These are phyloP conservation scores for Backusella westeae DNA, from an alignment of 192 early-diverging fungal genomes.

Conservation along the genomic window DNA sequence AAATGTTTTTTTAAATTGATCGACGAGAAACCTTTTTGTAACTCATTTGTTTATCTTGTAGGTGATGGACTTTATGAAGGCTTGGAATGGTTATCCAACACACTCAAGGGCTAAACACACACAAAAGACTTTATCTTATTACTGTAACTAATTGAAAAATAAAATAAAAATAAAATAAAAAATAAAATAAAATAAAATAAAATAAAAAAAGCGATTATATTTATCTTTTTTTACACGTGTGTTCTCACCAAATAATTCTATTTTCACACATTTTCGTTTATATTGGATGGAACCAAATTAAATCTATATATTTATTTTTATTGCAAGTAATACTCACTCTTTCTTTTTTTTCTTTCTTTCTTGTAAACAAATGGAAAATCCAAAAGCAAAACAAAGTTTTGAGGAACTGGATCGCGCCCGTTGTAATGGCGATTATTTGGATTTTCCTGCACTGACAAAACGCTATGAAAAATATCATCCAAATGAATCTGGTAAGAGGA, in stretches of 20 bases:
- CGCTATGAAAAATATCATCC: slow-evolving; percentile 54
- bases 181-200: neutral
- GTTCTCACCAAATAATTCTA: neutral
- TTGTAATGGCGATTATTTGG: slow-evolving; percentile 28
- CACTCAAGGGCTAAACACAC: slow-evolving; percentile 42
- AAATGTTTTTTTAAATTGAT: neutral
- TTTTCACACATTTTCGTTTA: neutral
- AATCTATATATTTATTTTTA: slow-evolving; percentile 1
- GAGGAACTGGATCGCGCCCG: slow-evolving; percentile 3
- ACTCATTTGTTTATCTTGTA: neutral
- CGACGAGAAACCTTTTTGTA: neutral
- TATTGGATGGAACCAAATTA: slow-evolving; percentile 7
- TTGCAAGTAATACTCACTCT: neutral
- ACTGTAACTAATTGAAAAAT: neutral
- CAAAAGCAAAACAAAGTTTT: slow-evolving; percentile 1
- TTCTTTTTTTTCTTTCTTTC: neutral
- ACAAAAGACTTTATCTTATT: neutral
- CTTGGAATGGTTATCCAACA: slow-evolving; percentile 87
- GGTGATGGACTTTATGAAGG: slow-evolving; percentile 98
- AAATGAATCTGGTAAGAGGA: slow-evolving; percentile 43
- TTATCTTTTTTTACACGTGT: neutral
- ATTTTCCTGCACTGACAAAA: slow-evolving; percentile 45
- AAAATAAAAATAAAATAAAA: neutral
- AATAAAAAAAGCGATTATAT: neutral
- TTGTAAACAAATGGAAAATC: neutral